These are phyloP conservation scores for Litsea cubeba DNA, from an alignment of 164 flowering plant species.

Conservation along the genomic window DNA sequence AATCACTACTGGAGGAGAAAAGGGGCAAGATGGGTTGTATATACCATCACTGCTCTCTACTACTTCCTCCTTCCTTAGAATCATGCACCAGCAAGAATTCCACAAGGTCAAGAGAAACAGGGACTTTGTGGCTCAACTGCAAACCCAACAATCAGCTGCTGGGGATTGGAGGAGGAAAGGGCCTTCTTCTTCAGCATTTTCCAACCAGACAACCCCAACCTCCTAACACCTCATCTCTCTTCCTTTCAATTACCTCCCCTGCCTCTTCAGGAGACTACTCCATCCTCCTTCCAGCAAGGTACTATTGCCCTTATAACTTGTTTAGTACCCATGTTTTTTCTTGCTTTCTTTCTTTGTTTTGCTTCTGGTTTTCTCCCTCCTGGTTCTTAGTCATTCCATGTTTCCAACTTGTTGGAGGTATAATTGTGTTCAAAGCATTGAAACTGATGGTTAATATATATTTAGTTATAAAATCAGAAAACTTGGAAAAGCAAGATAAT, in stretches of 20 bases:
- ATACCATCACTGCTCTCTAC: background rate
- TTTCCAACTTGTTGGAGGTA: background rate
- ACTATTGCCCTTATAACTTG: background rate
- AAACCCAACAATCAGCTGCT: background rate
- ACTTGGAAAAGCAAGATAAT: too few species aligned
- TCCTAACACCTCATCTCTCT: conserved; percentile 5
- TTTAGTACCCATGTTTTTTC: background rate
- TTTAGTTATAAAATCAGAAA: background rate
- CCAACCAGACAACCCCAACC: conserved; percentile 9
- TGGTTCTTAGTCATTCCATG: background rate
- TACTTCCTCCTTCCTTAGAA: background rate
- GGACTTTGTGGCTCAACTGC: background rate
- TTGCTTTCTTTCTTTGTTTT: background rate
- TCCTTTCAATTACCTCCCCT: conserved; percentile 13
- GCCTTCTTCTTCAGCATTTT: too few species aligned
- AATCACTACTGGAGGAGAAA: background rate
- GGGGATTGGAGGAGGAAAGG: background rate
- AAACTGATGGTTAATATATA: background rate
- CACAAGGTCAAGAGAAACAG: background rate
- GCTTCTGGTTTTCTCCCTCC: background rate
- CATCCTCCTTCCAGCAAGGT: conserved; percentile 28
- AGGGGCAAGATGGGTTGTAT: background rate
- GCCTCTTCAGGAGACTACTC: conserved; percentile 18
- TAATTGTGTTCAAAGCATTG: background rate
- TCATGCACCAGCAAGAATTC: background rate